Evolutionary conservation across 2,329 filamentous ascomycete genomes (phyloP).

Genomic region (Bipolaris sorokiniana): DNA sequence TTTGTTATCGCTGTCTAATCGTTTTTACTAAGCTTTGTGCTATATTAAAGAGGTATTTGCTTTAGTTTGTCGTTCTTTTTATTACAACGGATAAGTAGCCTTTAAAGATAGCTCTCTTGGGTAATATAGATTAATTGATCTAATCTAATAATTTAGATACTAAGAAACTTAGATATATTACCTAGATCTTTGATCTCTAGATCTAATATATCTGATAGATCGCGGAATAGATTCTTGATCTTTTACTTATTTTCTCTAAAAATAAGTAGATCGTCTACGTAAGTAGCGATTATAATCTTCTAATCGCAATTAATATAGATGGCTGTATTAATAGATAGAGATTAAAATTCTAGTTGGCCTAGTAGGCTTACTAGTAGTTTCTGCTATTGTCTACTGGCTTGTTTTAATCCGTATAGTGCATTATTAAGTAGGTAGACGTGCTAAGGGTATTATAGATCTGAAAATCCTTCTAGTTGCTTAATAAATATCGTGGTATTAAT

Average conservation of each 20-base stretch:
- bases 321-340: not conserved
- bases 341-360: not conserved
- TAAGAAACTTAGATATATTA: not conserved
- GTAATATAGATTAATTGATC: not conserved
- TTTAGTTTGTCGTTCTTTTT: no score
- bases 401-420: not conserved
- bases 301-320: not conserved
- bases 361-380: not conserved
- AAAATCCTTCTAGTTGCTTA: not conserved
- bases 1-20: no score
- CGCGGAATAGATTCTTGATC: not conserved
- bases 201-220: not conserved
- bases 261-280: not conserved
- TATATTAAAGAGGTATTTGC: no score
- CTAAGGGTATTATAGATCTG: not conserved
- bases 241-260: not conserved
- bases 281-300: not conserved
- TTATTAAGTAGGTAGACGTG: not conserved
- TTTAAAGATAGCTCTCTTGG: not conserved
- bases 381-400: not conserved
- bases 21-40: no score
- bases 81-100: not conserved
- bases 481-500: not conserved
- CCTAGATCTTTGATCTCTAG: not conserved
- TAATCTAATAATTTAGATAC: not conserved